Percentiles rank a stretch among this genome's conserved stretches.
Conservation (phyloP, 345 rosid genomes). For the Sonneratia alba region DNA sequence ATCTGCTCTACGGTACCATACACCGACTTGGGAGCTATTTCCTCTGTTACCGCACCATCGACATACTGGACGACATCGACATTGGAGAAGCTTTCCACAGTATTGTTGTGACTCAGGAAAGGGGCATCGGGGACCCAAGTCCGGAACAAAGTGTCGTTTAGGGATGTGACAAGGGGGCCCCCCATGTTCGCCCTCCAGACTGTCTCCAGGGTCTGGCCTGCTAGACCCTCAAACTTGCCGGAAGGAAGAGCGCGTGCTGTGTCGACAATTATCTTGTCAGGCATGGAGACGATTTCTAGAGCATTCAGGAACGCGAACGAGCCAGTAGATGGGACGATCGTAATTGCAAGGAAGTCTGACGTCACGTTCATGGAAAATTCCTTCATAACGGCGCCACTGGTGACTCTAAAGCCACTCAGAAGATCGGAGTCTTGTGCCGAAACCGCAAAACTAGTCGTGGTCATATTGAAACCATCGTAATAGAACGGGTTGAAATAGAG, state of each 20-base stretch:
- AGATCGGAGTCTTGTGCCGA: constrained; percentile 43
- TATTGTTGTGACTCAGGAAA: constrained; percentile 27
- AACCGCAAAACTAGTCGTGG: constrained; percentile 45
- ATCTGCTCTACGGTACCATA: constrained; percentile 62
- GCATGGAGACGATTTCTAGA: constrained; percentile 72
- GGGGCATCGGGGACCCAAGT: constrained; percentile 65
- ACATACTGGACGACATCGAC: constrained; percentile 39
- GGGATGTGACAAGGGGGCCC: constrained; percentile 39
- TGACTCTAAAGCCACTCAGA: constrained; percentile 37
- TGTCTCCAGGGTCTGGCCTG: constrained; percentile 60
- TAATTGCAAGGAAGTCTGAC: constrained; percentile 41
- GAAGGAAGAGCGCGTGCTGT: constrained; percentile 19
- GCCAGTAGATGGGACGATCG: constrained; percentile 38
- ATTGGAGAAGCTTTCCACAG: constrained; percentile 32
- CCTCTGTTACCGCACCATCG: constrained; percentile 35
- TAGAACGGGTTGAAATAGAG: constrained; percentile 67
- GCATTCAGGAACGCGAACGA: constrained; percentile 73
- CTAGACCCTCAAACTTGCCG: constrained; percentile 32
- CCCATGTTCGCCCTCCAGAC: constrained; percentile 87
- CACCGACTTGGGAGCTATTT: constrained; percentile 53
- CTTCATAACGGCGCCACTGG: constrained; percentile 28
- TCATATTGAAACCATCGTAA: constrained; percentile 43
- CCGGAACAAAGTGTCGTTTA: constrained; percentile 65
- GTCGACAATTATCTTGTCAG: constrained; percentile 43
- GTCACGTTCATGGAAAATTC: constrained; percentile 59